Evolutionary conservation across 108 stramenopile genomes (phyloP), one percentile per base, ranked within the genome.

Genomic region (Stephanodiscus triporus): DNA sequence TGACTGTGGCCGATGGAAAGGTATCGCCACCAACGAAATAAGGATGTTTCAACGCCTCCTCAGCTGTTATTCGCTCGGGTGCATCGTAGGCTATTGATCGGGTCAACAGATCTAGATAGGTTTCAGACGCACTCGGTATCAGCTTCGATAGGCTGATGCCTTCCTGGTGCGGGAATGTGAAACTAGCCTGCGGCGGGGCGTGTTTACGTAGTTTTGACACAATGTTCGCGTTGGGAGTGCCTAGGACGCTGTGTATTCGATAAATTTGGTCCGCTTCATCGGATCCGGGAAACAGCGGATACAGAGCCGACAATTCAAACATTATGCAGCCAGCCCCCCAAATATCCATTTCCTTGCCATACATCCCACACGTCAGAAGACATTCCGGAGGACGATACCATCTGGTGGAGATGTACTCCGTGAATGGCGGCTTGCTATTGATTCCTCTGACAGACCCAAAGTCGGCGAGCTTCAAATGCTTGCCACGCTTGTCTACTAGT

Each of bases 331-430:
- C 92, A 54, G 86, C 89, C 6, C 88, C 93, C 93, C 94, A 95
- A 38, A 94, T 60, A 37, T 95, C 94, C 94, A 95, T 95, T 45
- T 90, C 87, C 10, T 88, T 84, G 2, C 89, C 88, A 49, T 94
- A 94, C 72, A 88, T 89, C 20, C 93, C 94, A 55, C 89, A 80
- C 0, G 94, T 94, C 51, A 95, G 59, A 29, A 95, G 62, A 61
- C 92, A 92, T 50, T 94, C 93, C 26, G 92, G 92, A 10, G 94
- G 86, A 0, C 91, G 83, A 72, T 93, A 93, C 94, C 94, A 95
- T 43, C 92, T 71, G 24, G 95, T 95, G 7, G 91, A 89, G 54
- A 95, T 94, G 53, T 95, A 94, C 72, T 95, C 95, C 19, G 91
- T 92, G 71, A 91, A 92, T 32, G 95, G 94, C 34, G 81, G 76